Percentiles rank a stretch among this genome's conserved stretches.
phyloP scores from a whole-genome alignment of 2,329 filamentous ascomycete species.

The Blastomyces parvus region DNA sequence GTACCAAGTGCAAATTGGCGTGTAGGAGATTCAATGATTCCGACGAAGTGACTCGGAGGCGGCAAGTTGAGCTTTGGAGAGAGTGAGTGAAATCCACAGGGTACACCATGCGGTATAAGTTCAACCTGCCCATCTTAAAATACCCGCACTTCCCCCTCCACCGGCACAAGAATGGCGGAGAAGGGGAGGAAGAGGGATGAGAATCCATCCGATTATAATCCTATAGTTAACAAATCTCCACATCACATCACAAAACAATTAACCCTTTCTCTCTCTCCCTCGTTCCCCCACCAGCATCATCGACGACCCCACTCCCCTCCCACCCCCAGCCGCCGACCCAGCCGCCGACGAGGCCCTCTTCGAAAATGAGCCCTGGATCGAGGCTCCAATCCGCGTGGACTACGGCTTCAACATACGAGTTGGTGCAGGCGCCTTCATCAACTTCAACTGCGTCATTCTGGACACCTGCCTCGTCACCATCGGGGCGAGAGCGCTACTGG shows the following conservation, averaged over 20 bases:
- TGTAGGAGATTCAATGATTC: slow-evolving; percentile 56
- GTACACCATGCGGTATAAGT: not conserved
- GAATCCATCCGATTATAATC: not conserved
- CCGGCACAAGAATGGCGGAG: slow-evolving; percentile 2
- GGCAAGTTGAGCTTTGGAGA: slow-evolving; percentile 58
- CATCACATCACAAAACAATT: slow-evolving; percentile 9
- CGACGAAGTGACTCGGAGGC: slow-evolving; percentile 48
- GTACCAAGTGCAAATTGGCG: slow-evolving; percentile 54
- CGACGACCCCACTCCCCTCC: slow-evolving; percentile 53
- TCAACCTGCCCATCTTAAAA: not conserved
- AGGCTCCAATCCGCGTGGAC: slow-evolving; percentile 60
- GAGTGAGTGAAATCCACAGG: slow-evolving; percentile 48
- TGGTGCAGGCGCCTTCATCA: slow-evolving; percentile 65
- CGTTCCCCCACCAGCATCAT: slow-evolving; percentile 44
- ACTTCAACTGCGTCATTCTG: slow-evolving; percentile 63
- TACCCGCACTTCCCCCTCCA: not conserved
- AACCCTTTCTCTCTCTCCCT: not conserved
- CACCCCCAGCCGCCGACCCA: slow-evolving; percentile 46
- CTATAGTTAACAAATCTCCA: not conserved
- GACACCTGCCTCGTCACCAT: slow-evolving; percentile 68
- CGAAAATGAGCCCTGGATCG: slow-evolving; percentile 57
- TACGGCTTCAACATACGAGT: slow-evolving; percentile 68
- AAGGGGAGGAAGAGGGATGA: not conserved
- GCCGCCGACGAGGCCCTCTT: slow-evolving; percentile 59
- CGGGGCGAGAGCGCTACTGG: slow-evolving; percentile 66